phyloP scores from a whole-genome alignment of 1,284 basidiomycete species.

The Boletus smithii region DNA sequence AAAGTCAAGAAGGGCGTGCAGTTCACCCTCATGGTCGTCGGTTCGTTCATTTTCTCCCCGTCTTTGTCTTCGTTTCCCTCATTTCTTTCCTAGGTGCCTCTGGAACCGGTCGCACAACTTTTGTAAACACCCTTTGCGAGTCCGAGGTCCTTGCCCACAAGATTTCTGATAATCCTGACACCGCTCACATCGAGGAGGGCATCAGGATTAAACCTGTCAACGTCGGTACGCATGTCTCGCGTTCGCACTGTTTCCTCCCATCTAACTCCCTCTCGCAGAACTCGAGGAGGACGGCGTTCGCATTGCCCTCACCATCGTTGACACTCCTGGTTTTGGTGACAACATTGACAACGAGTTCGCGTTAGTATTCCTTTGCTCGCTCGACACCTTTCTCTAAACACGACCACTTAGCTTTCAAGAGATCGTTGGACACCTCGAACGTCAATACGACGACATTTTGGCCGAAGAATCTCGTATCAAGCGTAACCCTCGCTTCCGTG shows the following conservation, averaged over 20 bases:
- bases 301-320: conserved; percentile 96
- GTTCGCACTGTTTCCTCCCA: not conserved
- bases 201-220: conserved; percentile 95
- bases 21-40: conserved; percentile 94
- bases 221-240: conserved; percentile 66
- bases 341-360: conserved; percentile 99
- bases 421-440: conserved; percentile 95
- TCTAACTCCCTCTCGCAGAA: conserved; percentile 49
- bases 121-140: conserved; percentile 97
- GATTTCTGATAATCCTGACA: conserved; percentile 79
- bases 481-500: conserved; percentile 98
- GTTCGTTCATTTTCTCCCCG: conserved; percentile 44
- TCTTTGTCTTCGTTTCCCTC: conserved; percentile 6
- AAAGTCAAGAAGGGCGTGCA: conserved; percentile 97
- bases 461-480: conserved; percentile 99
- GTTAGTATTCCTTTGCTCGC: conserved; percentile 50
- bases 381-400: conserved; percentile 13
- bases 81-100: conserved; percentile 69
- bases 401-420: conserved; percentile 75
- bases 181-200: conserved; percentile 92
- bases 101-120: conserved; percentile 94
- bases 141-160: conserved; percentile 86
- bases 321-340: conserved; percentile 98
- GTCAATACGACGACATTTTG: conserved; percentile 99
- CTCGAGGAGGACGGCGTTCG: conserved; percentile 98